Base-by-base conservation (phyloP, 2,329 filamentous ascomycete species). In the Pseudogymnoascus sp. region DNA sequence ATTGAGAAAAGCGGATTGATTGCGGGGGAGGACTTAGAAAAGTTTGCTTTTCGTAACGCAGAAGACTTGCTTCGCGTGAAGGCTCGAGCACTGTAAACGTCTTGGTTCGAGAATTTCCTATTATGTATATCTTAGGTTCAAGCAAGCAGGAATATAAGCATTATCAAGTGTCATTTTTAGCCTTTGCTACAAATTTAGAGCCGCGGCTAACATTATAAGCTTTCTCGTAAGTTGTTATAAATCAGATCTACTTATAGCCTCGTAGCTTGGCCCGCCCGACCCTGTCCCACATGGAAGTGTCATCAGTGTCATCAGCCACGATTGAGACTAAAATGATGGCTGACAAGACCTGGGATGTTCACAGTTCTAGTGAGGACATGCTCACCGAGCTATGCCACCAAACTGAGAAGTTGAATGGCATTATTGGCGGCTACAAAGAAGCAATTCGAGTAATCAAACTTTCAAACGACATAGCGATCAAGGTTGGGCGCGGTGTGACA, bases 1-100 rank as follows among this genome's bases (percentile, higher is more conserved):
- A 69, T 86, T 45, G 73, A 76, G 63, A 69, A 74, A 51, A 83
- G 81, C 66, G 79, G 78, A 0, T 68, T 85, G 67, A 75, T 86
- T 34, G 77, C 70, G 0, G 71, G 74, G 31, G 77, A 81, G 60
- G 77, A 82, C 62, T 75, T 83, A 67, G 77, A 80, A 54, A 74
- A 71, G 45, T 79, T 85, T 67, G 78, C 75, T 0, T 80, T 77
- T 71, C 73, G 73, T 65, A 85, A 85, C 72, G 81, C 81, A 3
- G 78, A 81, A 68, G 75, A 71, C 36, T 69, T 84, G 67, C 70
- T 84, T 31, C 26, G 47, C 6, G 26, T 54, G 47, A 45, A 63
- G 70, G 21, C 62, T 75, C 1, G 74, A 73, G 62, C 71, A 73
- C 21, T 11, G n/a, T 54, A 31, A 31, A 31, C 8, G 8, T 34